phyloP scores from a whole-genome alignment of 176 grass and related monocot genomes.

The Hyparrhenia diplandra region DNA sequence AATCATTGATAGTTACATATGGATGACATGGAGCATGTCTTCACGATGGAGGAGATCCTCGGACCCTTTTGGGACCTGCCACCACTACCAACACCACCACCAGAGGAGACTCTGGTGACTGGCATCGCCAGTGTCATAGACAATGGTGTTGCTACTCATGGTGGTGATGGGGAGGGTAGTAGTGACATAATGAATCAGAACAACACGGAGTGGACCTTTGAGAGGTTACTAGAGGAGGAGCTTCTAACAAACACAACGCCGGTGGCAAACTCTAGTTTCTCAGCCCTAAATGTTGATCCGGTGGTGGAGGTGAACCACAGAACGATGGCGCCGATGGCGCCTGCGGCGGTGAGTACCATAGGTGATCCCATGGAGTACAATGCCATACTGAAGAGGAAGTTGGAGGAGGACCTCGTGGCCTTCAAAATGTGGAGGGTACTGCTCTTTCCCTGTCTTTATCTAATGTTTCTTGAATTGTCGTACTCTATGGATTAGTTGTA shows the following conservation, averaged over 20 bases:
- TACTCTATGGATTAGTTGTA: not conserved
- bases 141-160: not conserved
- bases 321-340: not conserved
- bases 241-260: not conserved
- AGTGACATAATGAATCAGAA: not conserved
- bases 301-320: slow-evolving; percentile 3
- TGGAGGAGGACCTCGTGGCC: slow-evolving; percentile 59
- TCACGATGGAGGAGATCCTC: slow-evolving; percentile 42
- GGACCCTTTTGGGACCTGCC: slow-evolving; percentile 27
- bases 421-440: slow-evolving; percentile 77
- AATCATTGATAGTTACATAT: not conserved
- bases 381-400: slow-evolving; percentile 47
- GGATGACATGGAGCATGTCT: slow-evolving; percentile 27
- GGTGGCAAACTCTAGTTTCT: not conserved
- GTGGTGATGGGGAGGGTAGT: not conserved
- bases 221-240: slow-evolving; percentile 50
- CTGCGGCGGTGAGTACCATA: not conserved
- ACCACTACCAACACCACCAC: not conserved
- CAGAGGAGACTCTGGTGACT: not conserved
- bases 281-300: not conserved
- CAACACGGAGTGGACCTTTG: slow-evolving; percentile 43
- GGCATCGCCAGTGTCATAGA: not conserved
- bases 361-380: slow-evolving; percentile 54
- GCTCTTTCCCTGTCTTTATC: not conserved
- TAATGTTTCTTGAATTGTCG: not conserved